phyloP scores from a whole-genome alignment of 2,329 filamentous ascomycete genomes.

The Phialophora expanda region DNA sequence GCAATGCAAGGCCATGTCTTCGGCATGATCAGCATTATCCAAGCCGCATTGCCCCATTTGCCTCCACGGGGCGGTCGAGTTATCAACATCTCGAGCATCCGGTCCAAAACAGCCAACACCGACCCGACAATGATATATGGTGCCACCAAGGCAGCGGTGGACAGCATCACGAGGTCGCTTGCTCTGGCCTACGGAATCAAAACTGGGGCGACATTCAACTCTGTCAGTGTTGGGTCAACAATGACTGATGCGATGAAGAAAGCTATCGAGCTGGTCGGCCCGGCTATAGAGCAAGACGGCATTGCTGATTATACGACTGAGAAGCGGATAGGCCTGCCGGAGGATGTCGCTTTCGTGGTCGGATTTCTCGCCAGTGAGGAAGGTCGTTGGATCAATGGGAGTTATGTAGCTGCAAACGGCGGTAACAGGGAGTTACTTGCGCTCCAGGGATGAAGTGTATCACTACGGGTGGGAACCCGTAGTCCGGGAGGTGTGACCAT shows the following conservation, averaged over 20 bases:
- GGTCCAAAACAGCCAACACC: conserved; percentile 14
- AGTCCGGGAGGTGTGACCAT: not conserved
- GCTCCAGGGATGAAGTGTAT: conserved; percentile 29
- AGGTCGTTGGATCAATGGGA: conserved; percentile 57
- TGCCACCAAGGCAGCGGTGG: conserved; percentile 44
- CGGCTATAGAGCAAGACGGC: conserved; percentile 52
- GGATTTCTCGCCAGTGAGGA: conserved; percentile 53
- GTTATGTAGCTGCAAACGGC: conserved; percentile 45
- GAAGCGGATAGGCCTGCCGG: conserved; percentile 50
- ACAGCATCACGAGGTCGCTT: conserved; percentile 33
- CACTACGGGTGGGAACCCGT: not conserved
- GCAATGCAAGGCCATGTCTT: conserved; percentile 20
- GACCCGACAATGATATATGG: conserved; percentile 31
- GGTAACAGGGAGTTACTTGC: conserved; percentile 33
- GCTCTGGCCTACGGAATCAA: conserved; percentile 19
- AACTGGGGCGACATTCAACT: conserved; percentile 20
- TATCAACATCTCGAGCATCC: conserved; percentile 27
- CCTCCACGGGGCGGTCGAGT: conserved; percentile 24
- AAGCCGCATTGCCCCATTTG: conserved; percentile 19
- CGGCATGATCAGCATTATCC: conserved; percentile 18
- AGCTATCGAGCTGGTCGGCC: conserved; percentile 50
- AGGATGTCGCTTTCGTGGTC: conserved; percentile 57
- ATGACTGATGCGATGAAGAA: conserved; percentile 45
- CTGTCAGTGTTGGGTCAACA: conserved; percentile 15
- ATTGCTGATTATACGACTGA: conserved; percentile 45